phyloP scores from a whole-genome alignment of 192 early-diverging fungal species.

The Geosiphon pyriformis region DNA sequence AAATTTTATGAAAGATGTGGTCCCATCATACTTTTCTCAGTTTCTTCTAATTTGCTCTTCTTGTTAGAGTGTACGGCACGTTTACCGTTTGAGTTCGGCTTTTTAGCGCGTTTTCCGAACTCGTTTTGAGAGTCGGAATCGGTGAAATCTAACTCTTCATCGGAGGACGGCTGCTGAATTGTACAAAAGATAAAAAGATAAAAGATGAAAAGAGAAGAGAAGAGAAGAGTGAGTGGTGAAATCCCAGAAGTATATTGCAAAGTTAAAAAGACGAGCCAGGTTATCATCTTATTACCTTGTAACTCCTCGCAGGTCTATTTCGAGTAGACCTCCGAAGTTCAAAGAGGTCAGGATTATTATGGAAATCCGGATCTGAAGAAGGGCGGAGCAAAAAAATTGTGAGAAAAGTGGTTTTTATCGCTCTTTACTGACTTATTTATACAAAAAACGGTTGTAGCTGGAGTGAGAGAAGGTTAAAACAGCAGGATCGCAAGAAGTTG shows the following conservation, averaged over 20 bases:
- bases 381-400: not conserved
- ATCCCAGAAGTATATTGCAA: not conserved
- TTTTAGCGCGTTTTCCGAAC: not conserved
- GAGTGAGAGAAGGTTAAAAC: not conserved
- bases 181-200: not conserved
- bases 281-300: constrained; percentile 6
- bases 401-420: not conserved
- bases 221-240: not conserved
- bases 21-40: not conserved
- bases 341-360: constrained; percentile 18
- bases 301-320: not conserved
- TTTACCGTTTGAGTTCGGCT: too few species aligned
- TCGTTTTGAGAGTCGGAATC: not conserved
- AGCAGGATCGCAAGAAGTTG: not conserved
- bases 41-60: not conserved
- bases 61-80: too few species aligned
- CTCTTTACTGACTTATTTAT: not conserved
- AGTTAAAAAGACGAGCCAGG: not conserved
- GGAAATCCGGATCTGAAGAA: constrained; percentile 17
- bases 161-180: constrained; percentile 7
- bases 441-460: not conserved
- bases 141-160: not conserved
- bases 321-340: constrained; percentile 16
- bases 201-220: not conserved
- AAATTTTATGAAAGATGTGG: not conserved